A percentile compares a stretch with the other conserved stretches of the same genome.
phyloP scores from a whole-genome alignment of 345 rosid genomes.

The Salix arbutifolia region DNA sequence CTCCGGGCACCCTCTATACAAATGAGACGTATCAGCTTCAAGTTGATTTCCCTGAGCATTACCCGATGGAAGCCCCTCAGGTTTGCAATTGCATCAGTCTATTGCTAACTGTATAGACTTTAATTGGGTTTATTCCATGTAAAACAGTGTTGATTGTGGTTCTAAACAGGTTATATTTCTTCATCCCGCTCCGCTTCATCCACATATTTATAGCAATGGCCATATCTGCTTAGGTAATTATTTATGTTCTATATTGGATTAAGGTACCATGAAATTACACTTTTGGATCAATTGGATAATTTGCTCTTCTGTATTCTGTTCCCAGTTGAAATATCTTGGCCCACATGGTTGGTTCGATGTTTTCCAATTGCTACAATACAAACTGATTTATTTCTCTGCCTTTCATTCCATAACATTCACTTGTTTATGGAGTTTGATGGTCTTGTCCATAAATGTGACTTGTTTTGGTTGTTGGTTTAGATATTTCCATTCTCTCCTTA shows the following conservation, averaged over 20 bases:
- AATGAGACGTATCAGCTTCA: conserved; percentile 91
- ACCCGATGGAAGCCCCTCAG: conserved; percentile 99
- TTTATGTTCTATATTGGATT: background rate
- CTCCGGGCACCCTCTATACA: conserved; percentile 77
- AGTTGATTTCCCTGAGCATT: conserved; percentile 97
- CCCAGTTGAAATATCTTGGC: conserved; percentile 8
- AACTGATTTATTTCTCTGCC: conserved; percentile 9
- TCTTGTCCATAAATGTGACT: background rate
- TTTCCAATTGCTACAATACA: background rate
- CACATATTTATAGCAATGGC: conserved; percentile 96
- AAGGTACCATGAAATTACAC: background rate
- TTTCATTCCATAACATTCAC: conserved; percentile 8
- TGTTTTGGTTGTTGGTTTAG: background rate
- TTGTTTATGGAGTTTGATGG: conserved; percentile 15
- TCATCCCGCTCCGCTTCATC: conserved; percentile 87
- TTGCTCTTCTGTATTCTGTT: background rate
- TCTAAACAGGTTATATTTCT: conserved; percentile 76
- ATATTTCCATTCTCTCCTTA: background rate
- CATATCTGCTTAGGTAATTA: conserved; percentile 89
- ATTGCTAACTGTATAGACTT: background rate
- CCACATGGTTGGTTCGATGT: conserved; percentile 6
- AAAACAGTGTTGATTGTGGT: background rate
- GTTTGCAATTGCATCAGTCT: conserved; percentile 23
- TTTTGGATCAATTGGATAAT: background rate
- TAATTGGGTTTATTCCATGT: background rate